Evolutionary conservation across 495 filamentous ascomycete species (phyloP).

Genomic region (Immersiella caudata): DNA sequence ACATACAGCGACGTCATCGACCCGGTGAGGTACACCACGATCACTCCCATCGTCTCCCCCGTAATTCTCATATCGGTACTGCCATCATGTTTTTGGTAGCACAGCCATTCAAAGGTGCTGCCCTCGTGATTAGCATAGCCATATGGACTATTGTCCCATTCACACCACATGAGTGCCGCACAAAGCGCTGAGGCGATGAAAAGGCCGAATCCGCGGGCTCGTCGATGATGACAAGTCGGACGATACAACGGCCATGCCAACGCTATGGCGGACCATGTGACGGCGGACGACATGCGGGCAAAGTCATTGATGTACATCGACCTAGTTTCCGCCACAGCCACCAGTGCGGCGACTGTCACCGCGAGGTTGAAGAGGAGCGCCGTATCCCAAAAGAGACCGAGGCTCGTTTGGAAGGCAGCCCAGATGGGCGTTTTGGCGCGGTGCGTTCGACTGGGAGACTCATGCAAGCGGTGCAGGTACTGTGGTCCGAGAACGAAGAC

Average conservation of each 20-base stretch:
- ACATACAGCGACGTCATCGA: too few species aligned
- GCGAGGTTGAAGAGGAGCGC: not conserved
- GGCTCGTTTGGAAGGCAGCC: not conserved
- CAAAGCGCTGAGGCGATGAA: not conserved
- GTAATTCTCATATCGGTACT: too few species aligned
- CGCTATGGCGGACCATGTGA: not conserved
- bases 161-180: not conserved
- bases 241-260: not conserved
- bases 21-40: too few species aligned
- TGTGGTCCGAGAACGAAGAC: not conserved
- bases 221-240: not conserved
- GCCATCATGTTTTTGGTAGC: too few species aligned
- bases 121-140: too few species aligned
- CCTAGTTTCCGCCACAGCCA: not conserved
- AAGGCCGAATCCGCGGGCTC: not conserved
- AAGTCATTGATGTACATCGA: not conserved
- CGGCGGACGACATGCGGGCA: not conserved
- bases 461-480: not conserved
- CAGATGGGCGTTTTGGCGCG: not conserved
- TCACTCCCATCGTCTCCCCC: too few species aligned
- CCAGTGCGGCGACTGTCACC: not conserved
- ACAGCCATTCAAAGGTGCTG: too few species aligned
- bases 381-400: not conserved
- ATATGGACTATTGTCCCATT: too few species aligned
- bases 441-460: not conserved